Conservation (phyloP, 2,329 filamentous ascomycete species). For the Colletotrichum sp. region DNA sequence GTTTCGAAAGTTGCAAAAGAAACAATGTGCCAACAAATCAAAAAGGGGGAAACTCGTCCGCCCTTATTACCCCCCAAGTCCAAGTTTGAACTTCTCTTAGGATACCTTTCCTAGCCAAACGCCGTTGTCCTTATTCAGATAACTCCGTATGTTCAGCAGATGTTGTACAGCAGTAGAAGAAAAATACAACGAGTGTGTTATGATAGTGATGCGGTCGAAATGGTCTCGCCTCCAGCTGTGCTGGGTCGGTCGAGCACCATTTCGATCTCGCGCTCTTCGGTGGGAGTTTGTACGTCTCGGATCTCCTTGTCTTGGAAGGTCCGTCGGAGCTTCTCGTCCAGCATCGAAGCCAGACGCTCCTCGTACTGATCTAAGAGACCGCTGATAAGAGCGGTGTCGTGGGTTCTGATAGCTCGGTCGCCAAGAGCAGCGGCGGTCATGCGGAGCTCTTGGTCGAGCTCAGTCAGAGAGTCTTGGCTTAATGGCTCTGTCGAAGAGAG, state of each 20-base stretch:
- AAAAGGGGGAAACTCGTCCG: neutral
- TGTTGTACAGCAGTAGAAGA: slow-evolving; percentile 8
- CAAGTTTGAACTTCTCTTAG: neutral
- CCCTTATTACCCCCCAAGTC: neutral
- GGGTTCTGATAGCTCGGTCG: slow-evolving; percentile 61
- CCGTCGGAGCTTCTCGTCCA: slow-evolving; percentile 73
- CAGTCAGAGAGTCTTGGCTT: slow-evolving; percentile 61
- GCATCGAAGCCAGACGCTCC: slow-evolving; percentile 70
- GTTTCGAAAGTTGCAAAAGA: neutral
- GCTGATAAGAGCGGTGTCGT: slow-evolving; percentile 59
- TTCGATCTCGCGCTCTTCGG: slow-evolving; percentile 39
- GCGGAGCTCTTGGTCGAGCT: slow-evolving; percentile 69
- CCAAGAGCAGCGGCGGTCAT: slow-evolving; percentile 67
- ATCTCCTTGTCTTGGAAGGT: slow-evolving; percentile 37
- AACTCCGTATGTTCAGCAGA: slow-evolving; percentile 1
- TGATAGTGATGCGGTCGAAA: slow-evolving; percentile 29
- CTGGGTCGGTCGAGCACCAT: slow-evolving; percentile 22
- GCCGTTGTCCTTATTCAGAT: neutral
- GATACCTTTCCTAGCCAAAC: neutral
- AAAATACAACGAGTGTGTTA: slow-evolving; percentile 21
- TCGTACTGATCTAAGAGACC: slow-evolving; percentile 78
- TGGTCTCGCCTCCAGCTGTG: neutral
- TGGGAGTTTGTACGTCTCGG: slow-evolving; percentile 33
- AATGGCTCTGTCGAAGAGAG: slow-evolving; percentile 62
- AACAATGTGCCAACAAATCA: neutral